Base-by-base conservation (phyloP, 192 early-diverging fungal species). In the Linnemannia exigua region DNA sequence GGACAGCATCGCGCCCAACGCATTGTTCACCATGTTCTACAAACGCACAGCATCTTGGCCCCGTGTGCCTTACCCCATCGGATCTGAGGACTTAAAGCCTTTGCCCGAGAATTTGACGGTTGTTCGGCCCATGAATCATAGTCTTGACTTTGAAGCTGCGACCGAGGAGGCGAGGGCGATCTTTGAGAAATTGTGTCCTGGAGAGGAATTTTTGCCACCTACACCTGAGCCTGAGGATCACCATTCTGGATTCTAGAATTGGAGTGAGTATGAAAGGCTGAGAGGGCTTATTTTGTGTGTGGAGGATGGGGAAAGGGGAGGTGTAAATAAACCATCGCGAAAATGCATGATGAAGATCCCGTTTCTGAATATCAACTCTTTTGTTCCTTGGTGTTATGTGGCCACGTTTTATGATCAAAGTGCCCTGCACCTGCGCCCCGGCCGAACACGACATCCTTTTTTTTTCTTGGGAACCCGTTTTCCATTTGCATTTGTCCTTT, bases 161-260 rank as follows among this genome's bases (percentile, higher is more conserved):
- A 79, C 85, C 5, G 68, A 75, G 35, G 87, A 92, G 77, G 92
- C 92, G n/a, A 67, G 75, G 15, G 75, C 70, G 31, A 73, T 81
- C 19, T 92, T 92, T 81, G 72, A 87, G 36, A 71, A 63, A 28
- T 78, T 89, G 51, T 82, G 74, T 51, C 79, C 84, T 44, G 78
- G 82, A 36, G 82, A 86, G 2, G 90, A 90, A 63, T 92, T 92
- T 61, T 84, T 92, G 83, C 90, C 91, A 25, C 71, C 87, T 36
- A 82, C 78, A 1, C 88, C 88, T 3, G 88, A 89, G 14, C 88
- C 77, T 28, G 88, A 89, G 46, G 88, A 88, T 52, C 67, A 72
- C 38, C 25, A 77, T 51, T 72, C 79, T 63, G 44, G 70, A 41
- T 80, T 67, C 63, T 80, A 73, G 41, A 44, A 9, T 44, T 44